A percentile compares a stretch with the other conserved stretches of the same genome.
phyloP scores from a whole-genome alignment of 228 moss, liverwort and hornwort species.

The Sphagnum fallax region DNA sequence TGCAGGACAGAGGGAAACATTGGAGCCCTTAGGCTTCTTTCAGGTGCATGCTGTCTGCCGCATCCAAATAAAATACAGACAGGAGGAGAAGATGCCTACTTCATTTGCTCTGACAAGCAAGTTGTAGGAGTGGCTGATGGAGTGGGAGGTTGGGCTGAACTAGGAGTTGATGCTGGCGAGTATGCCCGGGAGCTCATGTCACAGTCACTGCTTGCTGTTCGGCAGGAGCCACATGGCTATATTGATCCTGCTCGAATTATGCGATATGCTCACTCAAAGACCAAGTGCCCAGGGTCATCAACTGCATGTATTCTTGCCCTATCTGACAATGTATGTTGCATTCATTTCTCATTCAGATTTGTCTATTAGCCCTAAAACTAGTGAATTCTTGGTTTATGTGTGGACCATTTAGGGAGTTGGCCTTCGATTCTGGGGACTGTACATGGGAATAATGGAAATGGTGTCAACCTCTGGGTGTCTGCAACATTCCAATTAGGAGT shows the following conservation, averaged over 20 bases:
- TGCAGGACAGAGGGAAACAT: constrained; percentile 45
- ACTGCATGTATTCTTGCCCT: constrained; percentile 90
- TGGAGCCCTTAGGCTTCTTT: constrained; percentile 55
- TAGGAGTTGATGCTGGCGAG: constrained; percentile 89
- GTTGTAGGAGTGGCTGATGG: constrained; percentile 89
- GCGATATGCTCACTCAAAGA: constrained; percentile 58
- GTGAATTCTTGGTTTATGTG: background rate
- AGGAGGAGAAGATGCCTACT: constrained; percentile 92
- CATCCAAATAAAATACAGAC: constrained; percentile 80
- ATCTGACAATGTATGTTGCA: constrained; percentile 45
- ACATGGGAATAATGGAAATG: background rate
- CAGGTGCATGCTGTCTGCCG: constrained; percentile 75
- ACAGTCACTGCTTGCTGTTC: constrained; percentile 57
- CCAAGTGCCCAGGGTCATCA: constrained; percentile 78
- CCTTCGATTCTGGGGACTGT: background rate
- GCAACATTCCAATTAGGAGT: background rate
- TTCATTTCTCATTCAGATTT: background rate
- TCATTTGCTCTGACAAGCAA: constrained; percentile 70
- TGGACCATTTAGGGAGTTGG: background rate
- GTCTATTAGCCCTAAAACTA: background rate
- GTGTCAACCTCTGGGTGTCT: background rate
- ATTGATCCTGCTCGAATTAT: constrained; percentile 69
- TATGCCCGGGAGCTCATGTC: constrained; percentile 93
- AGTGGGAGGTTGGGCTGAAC: constrained; percentile 85
- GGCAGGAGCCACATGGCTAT: constrained; percentile 51